Conservation (phyloP, 2,329 filamentous ascomycete species). For the Magnaporthiopsis incrustans region DNA sequence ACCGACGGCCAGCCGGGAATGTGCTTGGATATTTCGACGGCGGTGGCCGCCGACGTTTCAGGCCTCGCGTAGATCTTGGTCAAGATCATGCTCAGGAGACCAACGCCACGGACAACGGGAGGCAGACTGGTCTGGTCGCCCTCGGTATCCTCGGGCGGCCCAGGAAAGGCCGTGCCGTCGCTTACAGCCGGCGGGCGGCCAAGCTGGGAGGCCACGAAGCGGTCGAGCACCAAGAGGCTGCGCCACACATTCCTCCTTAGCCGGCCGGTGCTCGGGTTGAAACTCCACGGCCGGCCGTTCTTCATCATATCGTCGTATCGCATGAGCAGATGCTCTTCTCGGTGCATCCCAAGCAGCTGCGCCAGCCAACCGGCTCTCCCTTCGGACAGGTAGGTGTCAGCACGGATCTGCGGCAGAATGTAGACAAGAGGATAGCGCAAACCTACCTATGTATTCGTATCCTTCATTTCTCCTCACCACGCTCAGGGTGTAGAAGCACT, state of each 20-base stretch:
- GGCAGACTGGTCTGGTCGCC: constrained; percentile 30
- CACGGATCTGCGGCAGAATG: not conserved
- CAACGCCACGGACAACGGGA: constrained; percentile 48
- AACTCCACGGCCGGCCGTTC: constrained; percentile 7
- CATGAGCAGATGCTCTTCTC: constrained; percentile 7
- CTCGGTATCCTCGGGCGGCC: constrained; percentile 22
- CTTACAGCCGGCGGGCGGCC: constrained; percentile 55
- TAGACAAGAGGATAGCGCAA: constrained; percentile 14
- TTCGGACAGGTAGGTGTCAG: constrained; percentile 2
- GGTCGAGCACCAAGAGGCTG: constrained; percentile 56
- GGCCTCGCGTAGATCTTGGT: constrained; percentile 51
- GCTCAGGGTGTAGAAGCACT: constrained; percentile 56
- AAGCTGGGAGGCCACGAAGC: constrained; percentile 53
- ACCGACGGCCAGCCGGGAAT: constrained; percentile 26
- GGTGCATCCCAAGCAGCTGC: constrained; percentile 5
- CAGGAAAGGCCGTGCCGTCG: constrained; percentile 49
- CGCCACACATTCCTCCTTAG: constrained; percentile 54
- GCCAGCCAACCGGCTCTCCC: constrained; percentile 5
- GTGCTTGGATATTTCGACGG: constrained; percentile 47
- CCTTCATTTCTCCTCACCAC: constrained; percentile 56
- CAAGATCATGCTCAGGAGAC: constrained; percentile 49
- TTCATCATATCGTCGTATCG: constrained; percentile 5
- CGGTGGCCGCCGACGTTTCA: constrained; percentile 48
- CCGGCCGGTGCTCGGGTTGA: constrained; percentile 29
- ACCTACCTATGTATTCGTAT: constrained; percentile 55